A percentile compares a stretch with the other conserved stretches of the same genome.
Evolutionary conservation across 345 rosid species (phyloP).

Genomic region (Populus ilicifolia): DNA sequence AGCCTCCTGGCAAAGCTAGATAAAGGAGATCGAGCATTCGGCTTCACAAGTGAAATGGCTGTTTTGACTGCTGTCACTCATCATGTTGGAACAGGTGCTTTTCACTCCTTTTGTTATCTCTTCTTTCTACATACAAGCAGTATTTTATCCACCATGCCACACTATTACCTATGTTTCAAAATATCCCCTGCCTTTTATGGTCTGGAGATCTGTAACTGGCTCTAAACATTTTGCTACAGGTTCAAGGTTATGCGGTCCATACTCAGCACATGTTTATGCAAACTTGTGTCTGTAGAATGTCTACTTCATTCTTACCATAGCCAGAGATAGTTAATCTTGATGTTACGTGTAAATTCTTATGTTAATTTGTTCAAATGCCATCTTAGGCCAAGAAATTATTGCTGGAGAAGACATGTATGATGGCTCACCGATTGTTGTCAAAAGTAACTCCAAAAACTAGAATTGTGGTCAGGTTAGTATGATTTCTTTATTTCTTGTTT

Average conservation of each 20-base stretch:
- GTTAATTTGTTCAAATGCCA: not conserved
- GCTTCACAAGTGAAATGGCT: conserved; percentile 99
- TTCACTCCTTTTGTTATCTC: not conserved
- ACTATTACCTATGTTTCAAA: not conserved
- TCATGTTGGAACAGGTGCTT: conserved; percentile 63
- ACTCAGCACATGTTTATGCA: not conserved
- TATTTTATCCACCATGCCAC: not conserved
- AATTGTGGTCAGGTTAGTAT: conserved; percentile 70
- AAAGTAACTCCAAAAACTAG: conserved; percentile 76
- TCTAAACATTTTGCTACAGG: not conserved
- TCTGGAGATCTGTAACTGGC: not conserved
- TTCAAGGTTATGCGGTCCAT: not conserved
- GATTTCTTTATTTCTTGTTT: not conserved
- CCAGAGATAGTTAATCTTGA: not conserved
- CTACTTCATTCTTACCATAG: not conserved
- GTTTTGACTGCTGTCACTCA: conserved; percentile 79
- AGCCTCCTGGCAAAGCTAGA: conserved; percentile 94
- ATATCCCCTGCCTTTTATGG: not conserved
- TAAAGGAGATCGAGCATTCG: conserved; percentile 88
- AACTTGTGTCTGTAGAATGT: not conserved
- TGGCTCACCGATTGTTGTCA: conserved; percentile 87
- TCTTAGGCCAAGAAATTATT: conserved; percentile 74
- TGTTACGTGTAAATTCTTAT: not conserved
- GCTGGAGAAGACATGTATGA: conserved; percentile 96
- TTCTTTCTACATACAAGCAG: not conserved